phyloP scores from a whole-genome alignment of 805 yeast genomes.

The Isabelozyma heimii region DNA sequence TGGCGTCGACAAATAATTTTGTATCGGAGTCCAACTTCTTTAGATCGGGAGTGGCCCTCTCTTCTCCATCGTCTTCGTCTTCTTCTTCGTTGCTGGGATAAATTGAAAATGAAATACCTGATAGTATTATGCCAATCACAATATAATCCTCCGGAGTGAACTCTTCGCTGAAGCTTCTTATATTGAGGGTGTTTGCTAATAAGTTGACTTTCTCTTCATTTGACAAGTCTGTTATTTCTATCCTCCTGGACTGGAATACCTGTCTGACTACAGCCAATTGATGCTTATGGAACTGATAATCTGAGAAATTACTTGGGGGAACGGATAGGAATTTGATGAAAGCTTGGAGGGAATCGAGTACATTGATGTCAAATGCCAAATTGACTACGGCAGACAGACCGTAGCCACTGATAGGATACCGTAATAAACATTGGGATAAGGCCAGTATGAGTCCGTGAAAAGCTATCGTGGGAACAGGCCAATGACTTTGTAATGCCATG shows the following conservation, averaged over 20 bases:
- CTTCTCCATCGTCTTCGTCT: slow-evolving; percentile 19
- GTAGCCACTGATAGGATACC: neutral
- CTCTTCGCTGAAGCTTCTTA: slow-evolving; percentile 10
- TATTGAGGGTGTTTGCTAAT: slow-evolving; percentile 13
- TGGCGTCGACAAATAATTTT: neutral
- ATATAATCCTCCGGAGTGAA: slow-evolving; percentile 15
- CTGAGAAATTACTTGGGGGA: slow-evolving; percentile 2
- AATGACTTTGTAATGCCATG: neutral
- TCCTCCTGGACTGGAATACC: neutral
- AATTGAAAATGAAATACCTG: slow-evolving; percentile 15
- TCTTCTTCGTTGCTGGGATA: slow-evolving; percentile 2
- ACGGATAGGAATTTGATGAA: slow-evolving; percentile 12
- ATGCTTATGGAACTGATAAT: neutral
- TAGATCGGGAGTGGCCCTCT: slow-evolving; percentile 2
- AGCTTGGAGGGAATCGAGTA: slow-evolving; percentile 5
- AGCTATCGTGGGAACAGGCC: neutral
- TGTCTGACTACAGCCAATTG: slow-evolving; percentile 1
- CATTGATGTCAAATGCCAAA: slow-evolving; percentile 7
- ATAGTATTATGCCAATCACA: slow-evolving; percentile 16
- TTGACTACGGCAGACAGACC: neutral
- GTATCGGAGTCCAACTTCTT: neutral
- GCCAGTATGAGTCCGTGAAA: neutral
- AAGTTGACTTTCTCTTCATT: slow-evolving; percentile 6
- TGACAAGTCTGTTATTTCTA: neutral
- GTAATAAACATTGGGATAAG: neutral